Percentiles rank a stretch among this genome's conserved stretches.
Evolutionary conservation across 352 stramenopile species (phyloP).

Genomic region (Phytophthora tentaculata): DNA sequence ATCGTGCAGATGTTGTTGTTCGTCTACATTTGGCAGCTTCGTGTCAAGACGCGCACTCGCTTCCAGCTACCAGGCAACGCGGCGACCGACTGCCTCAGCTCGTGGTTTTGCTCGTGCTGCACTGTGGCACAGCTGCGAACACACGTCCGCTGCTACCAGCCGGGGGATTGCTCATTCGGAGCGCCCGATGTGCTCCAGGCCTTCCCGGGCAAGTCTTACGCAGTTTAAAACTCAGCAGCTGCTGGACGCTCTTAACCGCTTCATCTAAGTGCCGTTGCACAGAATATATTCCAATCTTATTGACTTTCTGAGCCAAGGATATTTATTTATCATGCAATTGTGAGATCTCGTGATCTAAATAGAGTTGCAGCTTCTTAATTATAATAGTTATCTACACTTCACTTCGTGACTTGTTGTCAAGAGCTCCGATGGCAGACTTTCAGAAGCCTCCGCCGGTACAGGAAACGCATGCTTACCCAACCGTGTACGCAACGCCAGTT

Average conservation of each 20-base stretch:
- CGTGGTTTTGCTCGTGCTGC: conserved; percentile 53
- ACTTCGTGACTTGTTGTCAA: conserved; percentile 9
- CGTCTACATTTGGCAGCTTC: conserved; percentile 49
- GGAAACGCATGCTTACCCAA: conserved; percentile 20
- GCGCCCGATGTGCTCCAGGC: conserved; percentile 43
- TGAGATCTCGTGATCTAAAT: background rate
- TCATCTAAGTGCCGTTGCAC: conserved; percentile 25
- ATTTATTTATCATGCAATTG: background rate
- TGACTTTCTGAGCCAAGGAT: background rate
- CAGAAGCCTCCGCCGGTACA: conserved; percentile 22
- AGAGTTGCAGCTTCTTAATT: too few relatives aligned
- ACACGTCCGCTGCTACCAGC: conserved; percentile 53
- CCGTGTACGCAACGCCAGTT: conserved; percentile 18
- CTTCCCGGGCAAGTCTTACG: conserved; percentile 40
- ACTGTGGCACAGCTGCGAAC: conserved; percentile 46
- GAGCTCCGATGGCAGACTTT: conserved; percentile 23
- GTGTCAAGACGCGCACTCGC: conserved; percentile 43
- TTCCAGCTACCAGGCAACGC: conserved; percentile 52
- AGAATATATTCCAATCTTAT: conserved; percentile 16
- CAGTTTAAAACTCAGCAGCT: conserved; percentile 22
- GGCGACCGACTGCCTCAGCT: conserved; percentile 40
- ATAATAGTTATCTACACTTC: too few relatives aligned
- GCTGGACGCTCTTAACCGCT: conserved; percentile 9
- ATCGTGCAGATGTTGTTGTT: conserved; percentile 35
- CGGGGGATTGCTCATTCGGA: conserved; percentile 50